phyloP scores from a whole-genome alignment of 306 rosid species.

The Glycine tomentella region DNA sequence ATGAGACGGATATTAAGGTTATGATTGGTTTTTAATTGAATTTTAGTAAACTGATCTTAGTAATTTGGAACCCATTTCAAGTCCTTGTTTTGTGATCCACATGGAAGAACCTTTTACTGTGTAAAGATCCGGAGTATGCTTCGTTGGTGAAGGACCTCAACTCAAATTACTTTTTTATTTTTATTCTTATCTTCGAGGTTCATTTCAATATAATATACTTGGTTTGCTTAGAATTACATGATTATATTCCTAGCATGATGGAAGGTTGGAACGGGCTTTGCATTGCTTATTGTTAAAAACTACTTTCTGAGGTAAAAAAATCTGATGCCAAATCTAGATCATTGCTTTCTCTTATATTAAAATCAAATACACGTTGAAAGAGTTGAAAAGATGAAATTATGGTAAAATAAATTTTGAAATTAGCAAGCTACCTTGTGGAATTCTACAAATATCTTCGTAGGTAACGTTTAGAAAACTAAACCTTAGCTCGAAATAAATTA shows the following conservation, averaged over 20 bases:
- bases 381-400: too few relatives aligned
- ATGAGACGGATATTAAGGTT: not conserved
- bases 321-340: too few relatives aligned
- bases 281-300: not conserved
- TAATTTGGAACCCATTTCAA: not conserved
- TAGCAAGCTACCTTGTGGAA: too few relatives aligned
- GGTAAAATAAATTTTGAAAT: too few relatives aligned
- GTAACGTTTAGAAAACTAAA: too few relatives aligned
- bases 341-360: too few relatives aligned
- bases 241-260: not conserved
- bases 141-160: slow-evolving; percentile 37
- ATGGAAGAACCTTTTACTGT: slow-evolving; percentile 4
- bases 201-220: not conserved
- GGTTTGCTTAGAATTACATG: not conserved
- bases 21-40: slow-evolving; percentile 8
- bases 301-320: too few relatives aligned
- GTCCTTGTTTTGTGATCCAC: slow-evolving; percentile 13
- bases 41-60: slow-evolving; percentile 1
- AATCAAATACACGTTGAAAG: too few relatives aligned
- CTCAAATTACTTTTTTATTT: not conserved
- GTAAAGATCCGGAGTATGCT: slow-evolving; percentile 47
- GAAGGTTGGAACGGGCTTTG: not conserved
- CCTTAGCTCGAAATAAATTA: too few relatives aligned
- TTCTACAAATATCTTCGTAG: too few relatives aligned
- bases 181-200: not conserved